phyloP scores from a whole-genome alignment of 495 filamentous ascomycete species.

The Cercophora newfieldiana region DNA sequence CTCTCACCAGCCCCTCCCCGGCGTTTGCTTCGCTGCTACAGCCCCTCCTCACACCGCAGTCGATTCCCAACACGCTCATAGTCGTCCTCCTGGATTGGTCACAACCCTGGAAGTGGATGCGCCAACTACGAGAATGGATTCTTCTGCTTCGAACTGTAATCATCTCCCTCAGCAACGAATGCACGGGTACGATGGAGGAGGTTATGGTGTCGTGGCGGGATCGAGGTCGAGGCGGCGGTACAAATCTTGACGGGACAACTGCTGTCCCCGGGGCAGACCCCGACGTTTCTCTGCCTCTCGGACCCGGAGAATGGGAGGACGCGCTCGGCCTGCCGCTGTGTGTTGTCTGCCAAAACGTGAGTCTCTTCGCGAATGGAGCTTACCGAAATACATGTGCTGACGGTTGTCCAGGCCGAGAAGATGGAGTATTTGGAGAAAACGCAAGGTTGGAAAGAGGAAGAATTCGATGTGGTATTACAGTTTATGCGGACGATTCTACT shows the following conservation, averaged over 20 bases:
- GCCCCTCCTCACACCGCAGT: slow-evolving; percentile 81
- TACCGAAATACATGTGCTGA: slow-evolving; percentile 29
- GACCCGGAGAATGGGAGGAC: slow-evolving; percentile 93
- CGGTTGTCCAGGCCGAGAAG: slow-evolving; percentile 67
- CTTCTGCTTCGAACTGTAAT: slow-evolving; percentile 74
- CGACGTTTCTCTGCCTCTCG: slow-evolving; percentile 73
- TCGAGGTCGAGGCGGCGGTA: slow-evolving; percentile 53
- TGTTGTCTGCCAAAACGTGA: slow-evolving; percentile 89
- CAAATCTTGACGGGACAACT: slow-evolving; percentile 49
- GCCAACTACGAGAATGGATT: slow-evolving; percentile 85
- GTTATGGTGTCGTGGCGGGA: slow-evolving; percentile 67
- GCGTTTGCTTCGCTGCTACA: slow-evolving; percentile 81
- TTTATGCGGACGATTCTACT: slow-evolving; percentile 83
- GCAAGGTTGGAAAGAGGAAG: slow-evolving; percentile 87
- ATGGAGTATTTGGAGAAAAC: slow-evolving; percentile 86
- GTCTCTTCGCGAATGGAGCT: slow-evolving; percentile 25
- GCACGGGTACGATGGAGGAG: slow-evolving; percentile 80
- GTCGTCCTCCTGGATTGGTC: slow-evolving; percentile 91
- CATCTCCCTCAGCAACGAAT: slow-evolving; percentile 70
- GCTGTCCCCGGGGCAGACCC: slow-evolving; percentile 49
- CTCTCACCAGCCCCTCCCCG: slow-evolving; percentile 77
- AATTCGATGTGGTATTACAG: slow-evolving; percentile 89
- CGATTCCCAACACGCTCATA: slow-evolving; percentile 82
- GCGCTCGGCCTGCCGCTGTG: slow-evolving; percentile 84
- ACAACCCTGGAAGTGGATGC: slow-evolving; percentile 88